Percentiles rank a stretch among this genome's conserved stretches.
phyloP scores from a whole-genome alignment of 108 stramenopile species.

The Pseudonitzschia pungens region DNA sequence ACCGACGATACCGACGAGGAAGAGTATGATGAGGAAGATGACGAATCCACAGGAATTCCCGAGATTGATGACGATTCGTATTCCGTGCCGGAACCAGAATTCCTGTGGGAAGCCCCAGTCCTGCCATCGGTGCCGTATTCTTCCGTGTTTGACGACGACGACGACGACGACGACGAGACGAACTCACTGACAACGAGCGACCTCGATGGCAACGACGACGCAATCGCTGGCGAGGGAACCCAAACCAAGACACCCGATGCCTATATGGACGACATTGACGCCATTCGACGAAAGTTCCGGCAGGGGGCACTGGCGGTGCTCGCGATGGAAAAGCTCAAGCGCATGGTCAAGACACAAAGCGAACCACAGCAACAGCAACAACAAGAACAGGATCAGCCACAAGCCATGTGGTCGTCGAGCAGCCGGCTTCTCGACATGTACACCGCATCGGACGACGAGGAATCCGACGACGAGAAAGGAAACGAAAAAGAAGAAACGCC shows the following conservation, averaged over 20 bases:
- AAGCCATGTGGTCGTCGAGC: neutral
- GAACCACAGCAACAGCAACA: too few relatives aligned
- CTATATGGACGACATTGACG: too few relatives aligned
- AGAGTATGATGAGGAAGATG: neutral
- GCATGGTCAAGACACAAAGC: constrained; percentile 2
- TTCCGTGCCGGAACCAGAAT: neutral
- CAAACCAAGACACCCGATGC: too few relatives aligned
- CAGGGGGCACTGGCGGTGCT: constrained; percentile 7
- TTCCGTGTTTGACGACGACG: too few relatives aligned
- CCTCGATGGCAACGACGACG: neutral
- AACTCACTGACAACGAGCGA: too few relatives aligned
- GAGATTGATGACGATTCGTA: neutral
- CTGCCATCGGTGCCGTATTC: too few relatives aligned
- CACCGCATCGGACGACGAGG: constrained; percentile 6
- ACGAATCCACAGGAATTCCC: neutral
- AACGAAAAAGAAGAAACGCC: neutral
- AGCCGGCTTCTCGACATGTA: constrained; percentile 10
- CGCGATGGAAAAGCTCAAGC: neutral
- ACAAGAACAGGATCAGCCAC: neutral
- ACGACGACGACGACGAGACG: too few relatives aligned
- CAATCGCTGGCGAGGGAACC: neutral
- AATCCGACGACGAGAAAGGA: neutral
- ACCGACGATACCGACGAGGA: neutral
- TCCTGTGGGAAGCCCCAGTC: too few relatives aligned
- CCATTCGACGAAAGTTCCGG: too few relatives aligned